A percentile compares a stretch with the other conserved stretches of the same genome.
Conservation (phyloP, 768 basidiomycete species). For the Kwoniella bestiolae region DNA sequence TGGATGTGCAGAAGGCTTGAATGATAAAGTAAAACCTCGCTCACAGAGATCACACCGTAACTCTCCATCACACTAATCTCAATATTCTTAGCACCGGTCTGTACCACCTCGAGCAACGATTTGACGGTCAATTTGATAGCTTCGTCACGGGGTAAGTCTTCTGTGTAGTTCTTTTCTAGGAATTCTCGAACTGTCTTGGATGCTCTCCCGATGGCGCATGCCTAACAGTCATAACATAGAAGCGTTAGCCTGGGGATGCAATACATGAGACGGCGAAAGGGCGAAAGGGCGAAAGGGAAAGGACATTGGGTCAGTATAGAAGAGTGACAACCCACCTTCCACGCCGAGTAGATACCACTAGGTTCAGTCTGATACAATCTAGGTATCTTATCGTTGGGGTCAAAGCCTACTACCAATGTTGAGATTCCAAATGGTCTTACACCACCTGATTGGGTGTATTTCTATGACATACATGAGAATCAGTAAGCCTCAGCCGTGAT, state of each 20-base stretch:
- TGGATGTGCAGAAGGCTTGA: too few species aligned
- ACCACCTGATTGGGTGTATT: constrained; percentile 98
- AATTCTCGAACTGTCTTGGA: constrained; percentile 99
- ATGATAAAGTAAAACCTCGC: constrained; percentile 39
- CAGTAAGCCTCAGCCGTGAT: too few species aligned
- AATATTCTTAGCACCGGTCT: constrained; percentile 99
- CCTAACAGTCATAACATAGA: too few species aligned
- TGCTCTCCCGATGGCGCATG: constrained; percentile 95
- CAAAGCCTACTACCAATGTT: constrained; percentile 94
- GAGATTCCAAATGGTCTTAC: constrained; percentile 98
- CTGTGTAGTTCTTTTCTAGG: constrained; percentile 95
- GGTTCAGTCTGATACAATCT: constrained; percentile 96
- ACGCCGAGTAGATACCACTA: constrained; percentile 94
- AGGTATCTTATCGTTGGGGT: constrained; percentile 85
- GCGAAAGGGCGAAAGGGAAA: too few species aligned
- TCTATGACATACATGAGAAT: constrained; percentile 61
- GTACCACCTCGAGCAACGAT: constrained; percentile 93
- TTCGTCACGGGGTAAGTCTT: constrained; percentile 83
- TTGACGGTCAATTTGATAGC: constrained; percentile 94
- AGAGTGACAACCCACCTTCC: constrained; percentile 72
- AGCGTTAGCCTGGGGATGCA: too few species aligned
- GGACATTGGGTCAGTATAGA: too few species aligned
- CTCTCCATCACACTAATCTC: constrained; percentile 98
- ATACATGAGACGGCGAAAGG: too few species aligned
- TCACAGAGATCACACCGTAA: constrained; percentile 87